phyloP scores from a whole-genome alignment of 495 filamentous ascomycete species.

The Rhizodiscina lignyota region DNA sequence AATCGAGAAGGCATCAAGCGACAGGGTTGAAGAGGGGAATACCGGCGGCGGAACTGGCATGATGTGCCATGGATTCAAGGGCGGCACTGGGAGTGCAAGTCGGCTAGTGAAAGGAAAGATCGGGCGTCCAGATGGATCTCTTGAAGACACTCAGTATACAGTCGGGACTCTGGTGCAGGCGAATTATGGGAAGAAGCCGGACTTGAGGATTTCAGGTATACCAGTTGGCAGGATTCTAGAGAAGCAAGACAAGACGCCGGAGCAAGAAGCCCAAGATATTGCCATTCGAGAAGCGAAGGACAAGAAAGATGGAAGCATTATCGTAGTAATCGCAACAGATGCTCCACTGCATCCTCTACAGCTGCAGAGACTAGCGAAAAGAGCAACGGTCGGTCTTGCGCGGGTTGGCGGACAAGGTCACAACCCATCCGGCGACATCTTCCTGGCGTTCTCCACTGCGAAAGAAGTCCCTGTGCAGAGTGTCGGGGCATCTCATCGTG shows the following conservation, averaged over 20 bases:
- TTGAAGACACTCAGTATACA: conserved; percentile 23
- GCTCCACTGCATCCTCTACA: conserved; percentile 33
- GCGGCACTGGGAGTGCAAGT: conserved; percentile 32
- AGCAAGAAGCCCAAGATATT: conserved; percentile 10
- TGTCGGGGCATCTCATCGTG: conserved; percentile 7
- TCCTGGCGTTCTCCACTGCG: conserved; percentile 35
- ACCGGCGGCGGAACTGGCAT: conserved; percentile 37
- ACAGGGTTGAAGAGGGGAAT: conserved; percentile 30
- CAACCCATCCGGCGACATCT: conserved; percentile 35
- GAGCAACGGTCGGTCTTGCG: conserved; percentile 32
- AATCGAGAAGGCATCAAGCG: conserved; percentile 23
- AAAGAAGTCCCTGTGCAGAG: conserved; percentile 21
- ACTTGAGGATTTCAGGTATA: conserved; percentile 30
- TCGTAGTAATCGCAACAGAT: conserved; percentile 34
- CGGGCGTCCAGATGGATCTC: conserved; percentile 17
- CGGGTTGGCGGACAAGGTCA: conserved; percentile 30
- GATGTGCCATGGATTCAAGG: conserved; percentile 34
- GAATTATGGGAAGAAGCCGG: conserved; percentile 29
- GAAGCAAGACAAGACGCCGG: conserved; percentile 15
- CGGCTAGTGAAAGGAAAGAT: conserved; percentile 21
- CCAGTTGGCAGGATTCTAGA: conserved; percentile 30
- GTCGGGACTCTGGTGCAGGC: conserved; percentile 33
- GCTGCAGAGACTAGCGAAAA: conserved; percentile 33
- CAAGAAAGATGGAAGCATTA: conserved; percentile 35
- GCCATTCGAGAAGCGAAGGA: conserved; percentile 14